Percentiles rank a stretch among this genome's conserved stretches.
Conservation (phyloP, 1,284 basidiomycete species). For the Gastroboletus turbinatus region DNA sequence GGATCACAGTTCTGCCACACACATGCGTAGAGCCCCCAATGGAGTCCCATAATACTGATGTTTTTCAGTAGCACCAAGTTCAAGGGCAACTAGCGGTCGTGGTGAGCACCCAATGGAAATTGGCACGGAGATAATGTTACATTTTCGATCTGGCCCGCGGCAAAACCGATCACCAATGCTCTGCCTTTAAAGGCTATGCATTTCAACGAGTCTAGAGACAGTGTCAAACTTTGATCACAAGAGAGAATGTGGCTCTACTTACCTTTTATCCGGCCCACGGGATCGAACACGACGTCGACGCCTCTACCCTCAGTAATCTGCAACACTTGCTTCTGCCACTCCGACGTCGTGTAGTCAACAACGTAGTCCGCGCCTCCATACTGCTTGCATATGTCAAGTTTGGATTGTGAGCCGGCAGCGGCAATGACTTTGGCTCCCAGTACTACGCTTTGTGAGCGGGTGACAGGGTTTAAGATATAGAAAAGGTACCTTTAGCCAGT, state of each 20-base stretch:
- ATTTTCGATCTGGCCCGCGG: slow-evolving; percentile 87
- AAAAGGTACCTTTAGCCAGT: slow-evolving; percentile 71
- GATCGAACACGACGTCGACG: slow-evolving; percentile 88
- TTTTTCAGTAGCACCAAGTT: slow-evolving; percentile 91
- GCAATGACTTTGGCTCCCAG: slow-evolving; percentile 81
- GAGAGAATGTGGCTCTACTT: slow-evolving; percentile 11
- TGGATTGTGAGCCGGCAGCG: slow-evolving; percentile 68
- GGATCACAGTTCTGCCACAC: slow-evolving; percentile 28
- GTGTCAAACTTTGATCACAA: not conserved
- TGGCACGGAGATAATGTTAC: slow-evolving; percentile 37
- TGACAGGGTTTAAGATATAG: not conserved
- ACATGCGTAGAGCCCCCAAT: slow-evolving; percentile 84
- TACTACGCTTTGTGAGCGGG: slow-evolving; percentile 40
- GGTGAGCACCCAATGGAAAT: not conserved
- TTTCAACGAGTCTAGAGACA: slow-evolving; percentile 64
- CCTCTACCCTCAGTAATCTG: slow-evolving; percentile 78
- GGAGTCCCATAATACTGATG: slow-evolving; percentile 76
- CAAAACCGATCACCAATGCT: slow-evolving; percentile 90
- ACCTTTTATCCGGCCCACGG: slow-evolving; percentile 80
- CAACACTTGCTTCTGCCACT: slow-evolving; percentile 77
- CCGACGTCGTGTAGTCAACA: slow-evolving; percentile 63
- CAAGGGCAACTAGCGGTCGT: slow-evolving; percentile 63
- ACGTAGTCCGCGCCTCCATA: slow-evolving; percentile 71
- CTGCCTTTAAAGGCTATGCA: slow-evolving; percentile 95
- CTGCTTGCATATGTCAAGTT: slow-evolving; percentile 67